A percentile compares a stretch with the other conserved stretches of the same genome.
Evolutionary conservation across 1,139 yeast genomes (phyloP).

Genomic region (Trichomonascaceae sp.): DNA sequence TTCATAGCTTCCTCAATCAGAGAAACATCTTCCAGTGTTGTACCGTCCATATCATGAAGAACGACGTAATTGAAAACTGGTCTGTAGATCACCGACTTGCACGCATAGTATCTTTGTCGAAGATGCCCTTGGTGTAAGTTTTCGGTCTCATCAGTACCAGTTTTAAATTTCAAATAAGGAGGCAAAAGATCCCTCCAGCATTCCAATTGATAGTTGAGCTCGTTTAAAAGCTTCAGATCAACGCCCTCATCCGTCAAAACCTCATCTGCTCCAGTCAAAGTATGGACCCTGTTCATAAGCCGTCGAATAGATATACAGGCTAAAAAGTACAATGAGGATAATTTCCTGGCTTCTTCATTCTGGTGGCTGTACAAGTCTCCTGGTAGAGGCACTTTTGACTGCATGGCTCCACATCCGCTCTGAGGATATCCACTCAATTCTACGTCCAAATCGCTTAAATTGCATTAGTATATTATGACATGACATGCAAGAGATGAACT

Average conservation of each 20-base stretch:
- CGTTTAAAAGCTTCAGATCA: constrained; percentile 14
- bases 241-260: constrained; percentile 10
- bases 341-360: constrained; percentile 12
- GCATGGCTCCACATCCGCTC: constrained; percentile 15
- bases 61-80: constrained; percentile 18
- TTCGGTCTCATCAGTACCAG: constrained; percentile 11
- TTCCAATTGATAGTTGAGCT: constrained; percentile 18
- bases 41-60: constrained; percentile 10
- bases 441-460: constrained; percentile 14
- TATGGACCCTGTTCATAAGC: constrained; percentile 18
- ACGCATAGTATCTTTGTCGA: constrained; percentile 18
- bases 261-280: constrained; percentile 14
- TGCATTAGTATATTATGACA: background rate
- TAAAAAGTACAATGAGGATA: constrained; percentile 17
- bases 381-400: constrained; percentile 14
- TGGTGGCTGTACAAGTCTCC: constrained; percentile 15
- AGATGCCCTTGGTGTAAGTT: constrained; percentile 18
- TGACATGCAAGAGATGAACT: background rate
- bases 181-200: constrained; percentile 18
- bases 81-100: constrained; percentile 18
- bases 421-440: constrained; percentile 18
- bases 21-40: constrained; percentile 8
- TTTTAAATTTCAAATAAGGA: constrained; percentile 11
- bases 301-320: constrained; percentile 20
- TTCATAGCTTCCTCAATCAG: constrained; percentile 12